These are phyloP conservation scores for Phytopythium montanum DNA, from an alignment of 352 stramenopile species.

Conservation along the genomic window DNA sequence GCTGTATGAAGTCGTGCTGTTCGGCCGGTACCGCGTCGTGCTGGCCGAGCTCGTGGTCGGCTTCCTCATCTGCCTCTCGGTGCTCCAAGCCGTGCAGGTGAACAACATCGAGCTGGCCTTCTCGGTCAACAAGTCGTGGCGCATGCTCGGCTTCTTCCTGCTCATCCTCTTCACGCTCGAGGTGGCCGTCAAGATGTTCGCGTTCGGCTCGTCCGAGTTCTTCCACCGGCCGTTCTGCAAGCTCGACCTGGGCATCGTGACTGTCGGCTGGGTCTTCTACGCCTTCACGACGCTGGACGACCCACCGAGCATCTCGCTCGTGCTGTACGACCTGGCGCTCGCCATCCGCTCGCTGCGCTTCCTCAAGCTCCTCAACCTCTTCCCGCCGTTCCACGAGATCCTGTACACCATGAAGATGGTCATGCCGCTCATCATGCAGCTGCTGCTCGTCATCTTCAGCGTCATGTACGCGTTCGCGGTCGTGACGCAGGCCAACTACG, in stretches of 20 bases:
- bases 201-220: slow-evolving; percentile 73
- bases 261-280: slow-evolving; percentile 81
- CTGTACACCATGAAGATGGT: slow-evolving; percentile 85
- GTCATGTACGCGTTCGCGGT: slow-evolving; percentile 85
- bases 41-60: slow-evolving; percentile 72
- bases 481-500: slow-evolving; percentile 77
- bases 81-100: slow-evolving; percentile 77
- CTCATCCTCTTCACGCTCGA: slow-evolving; percentile 75
- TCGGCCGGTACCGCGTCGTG: slow-evolving; percentile 65
- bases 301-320: slow-evolving; percentile 54
- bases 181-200: slow-evolving; percentile 73
- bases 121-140: slow-evolving; percentile 70
- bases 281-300: slow-evolving; percentile 59
- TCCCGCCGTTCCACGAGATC: slow-evolving; percentile 82
- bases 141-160: slow-evolving; percentile 62
- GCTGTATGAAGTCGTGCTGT: slow-evolving; percentile 58
- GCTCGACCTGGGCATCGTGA: slow-evolving; percentile 64
- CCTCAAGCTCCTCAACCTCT: slow-evolving; percentile 78
- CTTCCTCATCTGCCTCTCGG: slow-evolving; percentile 67
- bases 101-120: slow-evolving; percentile 82
- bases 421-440: slow-evolving; percentile 70
- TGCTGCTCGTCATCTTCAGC: slow-evolving; percentile 80
- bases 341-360: slow-evolving; percentile 74
- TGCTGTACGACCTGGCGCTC: slow-evolving; percentile 77
- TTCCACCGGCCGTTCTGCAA: slow-evolving; percentile 77